Evolutionary conservation across 345 rosid species (phyloP), one percentile per base, ranked within the genome.

Genomic region (Hypericum androsaemum): DNA sequence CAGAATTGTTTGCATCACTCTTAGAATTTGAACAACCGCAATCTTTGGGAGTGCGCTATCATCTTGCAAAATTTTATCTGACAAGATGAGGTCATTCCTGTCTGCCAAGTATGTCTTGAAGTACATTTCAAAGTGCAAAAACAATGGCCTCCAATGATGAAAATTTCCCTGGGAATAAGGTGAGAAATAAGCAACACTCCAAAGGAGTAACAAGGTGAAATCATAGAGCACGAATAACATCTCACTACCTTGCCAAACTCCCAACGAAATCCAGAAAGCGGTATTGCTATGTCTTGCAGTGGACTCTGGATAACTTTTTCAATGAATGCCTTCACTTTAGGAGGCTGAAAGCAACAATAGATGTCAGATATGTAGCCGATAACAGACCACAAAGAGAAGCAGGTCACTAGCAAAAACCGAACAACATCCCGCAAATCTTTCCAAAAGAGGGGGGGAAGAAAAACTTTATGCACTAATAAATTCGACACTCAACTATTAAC

Each of bases 271-370:
- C 96, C 95, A 38, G 96, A 90, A 52, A 90, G 96, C 56, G 96
- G 98, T 72, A 90, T 82, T 17, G 89, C 98, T 69, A 90, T 84
- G 68, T 90, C 98, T 64, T 84, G 95, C 46, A 90, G 69, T 32
- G 98, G 98, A 77, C 96, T 79, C 75, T 87, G 92, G 50, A 90
- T 87, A 53, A 90, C 98, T 73, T 90, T 90, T 66, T 87, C 98
- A 46, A 87, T 82, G 67, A 84, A 82, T 11, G 80, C 82, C 82
- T 84, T 90, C 64, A 90, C 74, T 62, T 79, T 76, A 35, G 87
- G 83, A 71, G 96, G 96, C 98, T 90, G 88, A 70, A 67, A 41
- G 54, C 12, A 40, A 53, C 14, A 6, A 13, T 15, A 12, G 0
- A 10, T n/a, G 17, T 10, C 6, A 13, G 9, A 22, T 22, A 22